These are phyloP conservation scores for Citrullus colocynthis DNA, from an alignment of 306 rosid genomes.

Conservation along the genomic window DNA sequence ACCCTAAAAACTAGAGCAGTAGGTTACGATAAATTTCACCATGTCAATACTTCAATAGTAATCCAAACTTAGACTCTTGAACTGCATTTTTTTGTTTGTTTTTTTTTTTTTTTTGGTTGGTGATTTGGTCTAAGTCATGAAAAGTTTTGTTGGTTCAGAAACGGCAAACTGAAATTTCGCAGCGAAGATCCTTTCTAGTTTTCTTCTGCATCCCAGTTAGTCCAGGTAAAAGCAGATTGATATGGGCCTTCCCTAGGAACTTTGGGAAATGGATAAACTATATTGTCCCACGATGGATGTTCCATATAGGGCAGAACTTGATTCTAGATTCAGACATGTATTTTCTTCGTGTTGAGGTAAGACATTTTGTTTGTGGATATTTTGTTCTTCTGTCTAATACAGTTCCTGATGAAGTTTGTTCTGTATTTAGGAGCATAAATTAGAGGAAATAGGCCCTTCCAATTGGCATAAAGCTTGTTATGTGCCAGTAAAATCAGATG, in stretches of 20 bases:
- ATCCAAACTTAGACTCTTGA: too few species aligned
- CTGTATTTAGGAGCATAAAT: conserved; percentile 41
- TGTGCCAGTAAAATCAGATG: conserved; percentile 82
- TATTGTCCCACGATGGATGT: conserved; percentile 11
- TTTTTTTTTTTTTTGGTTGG: background rate
- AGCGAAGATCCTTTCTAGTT: background rate
- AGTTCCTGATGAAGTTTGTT: background rate
- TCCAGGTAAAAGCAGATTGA: conserved; percentile 16
- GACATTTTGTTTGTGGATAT: background rate
- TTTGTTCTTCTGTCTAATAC: background rate
- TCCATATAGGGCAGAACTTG: conserved; percentile 9
- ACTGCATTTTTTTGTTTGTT: background rate
- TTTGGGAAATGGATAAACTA: background rate
- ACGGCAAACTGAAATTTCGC: background rate
- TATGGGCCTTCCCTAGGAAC: conserved; percentile 16
- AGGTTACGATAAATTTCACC: too few species aligned
- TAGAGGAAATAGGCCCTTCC: conserved; percentile 35
- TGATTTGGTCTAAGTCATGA: background rate
- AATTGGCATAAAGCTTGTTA: conserved; percentile 85
- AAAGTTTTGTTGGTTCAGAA: conserved; percentile 1
- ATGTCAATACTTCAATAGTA: background rate
- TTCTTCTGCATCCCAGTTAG: conserved; percentile 14
- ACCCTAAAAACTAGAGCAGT: too few species aligned
- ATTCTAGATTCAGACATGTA: conserved; percentile 11
- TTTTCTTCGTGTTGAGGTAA: conserved; percentile 9